Evolutionary conservation across 192 early-diverging fungal genomes (phyloP).

Genomic region (Linnemannia exigua): DNA sequence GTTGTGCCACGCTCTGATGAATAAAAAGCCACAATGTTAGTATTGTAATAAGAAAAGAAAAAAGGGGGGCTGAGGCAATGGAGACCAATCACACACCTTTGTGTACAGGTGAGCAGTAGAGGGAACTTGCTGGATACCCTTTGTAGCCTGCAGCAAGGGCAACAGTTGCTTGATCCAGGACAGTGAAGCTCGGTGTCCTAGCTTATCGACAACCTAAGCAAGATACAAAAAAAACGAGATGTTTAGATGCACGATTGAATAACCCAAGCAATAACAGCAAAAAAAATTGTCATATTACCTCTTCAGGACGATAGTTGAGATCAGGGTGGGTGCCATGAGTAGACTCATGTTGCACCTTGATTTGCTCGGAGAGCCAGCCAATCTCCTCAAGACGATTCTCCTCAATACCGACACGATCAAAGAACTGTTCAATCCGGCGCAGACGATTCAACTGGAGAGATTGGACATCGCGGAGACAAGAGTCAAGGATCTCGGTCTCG

Average conservation of each 20-base stretch:
- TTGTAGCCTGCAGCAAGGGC: slow-evolving; percentile 39
- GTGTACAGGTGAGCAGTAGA: slow-evolving; percentile 16
- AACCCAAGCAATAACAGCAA: background rate
- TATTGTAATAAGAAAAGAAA: background rate
- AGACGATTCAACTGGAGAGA: slow-evolving; percentile 35
- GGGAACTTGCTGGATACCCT: slow-evolving; percentile 32
- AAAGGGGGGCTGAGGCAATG: background rate
- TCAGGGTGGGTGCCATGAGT: background rate
- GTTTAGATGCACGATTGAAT: background rate
- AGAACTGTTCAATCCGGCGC: slow-evolving; percentile 47
- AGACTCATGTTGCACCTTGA: slow-evolving; percentile 17
- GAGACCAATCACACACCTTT: slow-evolving; percentile 14
- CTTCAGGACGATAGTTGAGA: slow-evolving; percentile 16
- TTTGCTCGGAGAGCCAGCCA: slow-evolving; percentile 44
- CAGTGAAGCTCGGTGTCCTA: slow-evolving; percentile 21
- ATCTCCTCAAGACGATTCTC: slow-evolving; percentile 48
- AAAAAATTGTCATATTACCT: slow-evolving; percentile 18
- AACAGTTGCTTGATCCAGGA: slow-evolving; percentile 45
- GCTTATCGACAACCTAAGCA: slow-evolving; percentile 26
- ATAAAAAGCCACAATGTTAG: background rate
- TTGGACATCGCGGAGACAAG: slow-evolving; percentile 44
- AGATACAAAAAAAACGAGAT: background rate
- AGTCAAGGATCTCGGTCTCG: slow-evolving; percentile 46
- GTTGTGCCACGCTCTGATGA: background rate
- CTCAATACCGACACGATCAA: slow-evolving; percentile 46